Evolutionary conservation across 345 rosid species (phyloP), one percentile per base, ranked within the genome.

Genomic region (Turnera subulata): DNA sequence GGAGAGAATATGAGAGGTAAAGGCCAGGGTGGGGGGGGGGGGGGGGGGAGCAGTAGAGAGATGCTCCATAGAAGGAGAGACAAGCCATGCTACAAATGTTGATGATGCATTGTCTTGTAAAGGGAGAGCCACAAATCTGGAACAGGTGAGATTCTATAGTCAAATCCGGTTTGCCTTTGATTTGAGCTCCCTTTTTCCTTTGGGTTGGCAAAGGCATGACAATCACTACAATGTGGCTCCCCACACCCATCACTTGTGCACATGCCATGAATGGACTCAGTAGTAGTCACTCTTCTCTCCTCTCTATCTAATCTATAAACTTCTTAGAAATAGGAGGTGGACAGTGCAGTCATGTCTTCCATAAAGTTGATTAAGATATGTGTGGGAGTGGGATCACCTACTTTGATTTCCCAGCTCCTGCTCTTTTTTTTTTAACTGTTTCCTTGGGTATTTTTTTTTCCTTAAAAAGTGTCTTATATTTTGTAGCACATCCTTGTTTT

Each of bases 31-130:
- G n/a, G n/a, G n/a, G n/a, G n/a, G n/a, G n/a, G n/a, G n/a, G n/a
- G n/a, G n/a, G n/a, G n/a, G n/a, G n/a, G n/a, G n/a, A n/a, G n/a
- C n/a, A n/a, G n/a, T n/a, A n/a, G n/a, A n/a, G n/a, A n/a, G n/a
- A n/a, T n/a, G n/a, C n/a, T n/a, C n/a, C n/a, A n/a, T n/a, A n/a
- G n/a, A n/a, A n/a, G n/a, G 66, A 32, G 82, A 61, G 74, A 85
- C 91, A 82, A 76, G 58, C 56, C 82, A 84, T 76, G 80, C 76
- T 72, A 58, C 76, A 74, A 56, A 66, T 63, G 69, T 68, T 76
- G n/a, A 85, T 82, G 80, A 85, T 85, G 75, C 45, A 59, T 85
- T 86, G n/a, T n/a, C 78, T 84, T 61, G 47, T 22, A 58, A 84
- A 84, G 13, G 82, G 84, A 54, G 66, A 62, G 68, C 68, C 58